Evolutionary conservation across 78 protist species (phyloP).

Genomic region (Dictyostelium brefeldianum): DNA sequence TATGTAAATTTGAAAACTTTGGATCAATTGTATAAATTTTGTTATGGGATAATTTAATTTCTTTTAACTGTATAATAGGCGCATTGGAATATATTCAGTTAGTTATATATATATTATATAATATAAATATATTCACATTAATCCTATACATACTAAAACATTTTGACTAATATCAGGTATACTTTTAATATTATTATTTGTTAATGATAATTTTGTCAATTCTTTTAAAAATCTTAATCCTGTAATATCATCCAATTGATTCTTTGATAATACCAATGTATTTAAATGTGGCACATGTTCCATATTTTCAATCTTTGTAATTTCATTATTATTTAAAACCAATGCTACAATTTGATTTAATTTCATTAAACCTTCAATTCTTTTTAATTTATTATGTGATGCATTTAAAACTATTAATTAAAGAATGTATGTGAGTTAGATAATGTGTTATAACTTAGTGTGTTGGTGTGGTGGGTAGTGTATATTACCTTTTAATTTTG

Average conservation of each 20-base stretch:
- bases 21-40: conserved; percentile 41
- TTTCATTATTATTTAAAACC: conserved; percentile 62
- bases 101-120: neutral
- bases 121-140: neutral
- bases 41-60: conserved; percentile 51
- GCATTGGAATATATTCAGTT: neutral
- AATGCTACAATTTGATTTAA: conserved; percentile 27
- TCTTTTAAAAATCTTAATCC: conserved; percentile 24
- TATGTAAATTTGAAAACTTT: conserved; percentile 3
- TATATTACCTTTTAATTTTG: conserved; percentile 56
- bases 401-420: conserved; percentile 41
- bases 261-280: conserved; percentile 60
- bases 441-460: too few relatives aligned
- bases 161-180: conserved; percentile 38
- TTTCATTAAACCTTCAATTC: conserved; percentile 48
- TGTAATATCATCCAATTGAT: conserved; percentile 28
- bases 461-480: too few relatives aligned
- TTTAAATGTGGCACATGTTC: conserved; percentile 36
- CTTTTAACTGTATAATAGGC: conserved; percentile 18
- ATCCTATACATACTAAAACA: conserved; percentile 10
- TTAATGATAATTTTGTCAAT: conserved; percentile 46
- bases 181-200: conserved; percentile 28
- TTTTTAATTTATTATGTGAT: conserved; percentile 52
- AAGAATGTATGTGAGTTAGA: too few relatives aligned
- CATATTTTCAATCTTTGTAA: conserved; percentile 46